phyloP scores from a whole-genome alignment of 2,329 filamentous ascomycete genomes.

The Colletotrichum sp. region DNA sequence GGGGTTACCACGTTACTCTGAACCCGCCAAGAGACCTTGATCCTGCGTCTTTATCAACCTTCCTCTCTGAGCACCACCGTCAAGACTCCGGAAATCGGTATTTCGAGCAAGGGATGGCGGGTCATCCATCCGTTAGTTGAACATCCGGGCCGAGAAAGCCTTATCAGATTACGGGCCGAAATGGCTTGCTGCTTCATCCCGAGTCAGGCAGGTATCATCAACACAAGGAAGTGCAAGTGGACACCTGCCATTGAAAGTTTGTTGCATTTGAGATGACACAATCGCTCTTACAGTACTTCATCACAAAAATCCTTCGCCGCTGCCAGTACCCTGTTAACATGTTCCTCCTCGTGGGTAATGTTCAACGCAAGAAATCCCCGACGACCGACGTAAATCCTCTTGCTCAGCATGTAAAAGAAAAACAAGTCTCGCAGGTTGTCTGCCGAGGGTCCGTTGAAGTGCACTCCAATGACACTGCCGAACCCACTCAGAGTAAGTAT shows the following conservation, averaged over 20 bases:
- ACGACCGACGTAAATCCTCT: conserved; percentile 13
- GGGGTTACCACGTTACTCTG: conserved; percentile 2
- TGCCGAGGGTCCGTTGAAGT: conserved; percentile 3
- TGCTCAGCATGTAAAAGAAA: conserved; percentile 16
- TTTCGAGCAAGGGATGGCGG: neutral
- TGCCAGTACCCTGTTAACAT: neutral
- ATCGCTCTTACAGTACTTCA: neutral
- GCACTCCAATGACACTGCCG: conserved; percentile 15
- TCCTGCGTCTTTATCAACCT: conserved; percentile 18
- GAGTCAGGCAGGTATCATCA: neutral
- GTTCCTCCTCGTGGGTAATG: conserved; percentile 15
- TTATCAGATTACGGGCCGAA: neutral
- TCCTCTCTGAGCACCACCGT: conserved; percentile 14
- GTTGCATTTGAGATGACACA: neutral
- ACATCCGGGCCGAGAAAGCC: neutral
- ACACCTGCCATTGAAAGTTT: neutral
- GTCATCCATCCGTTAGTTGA: fast-evolving
- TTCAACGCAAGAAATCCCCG: conserved; percentile 20
- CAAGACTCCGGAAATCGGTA: neutral
- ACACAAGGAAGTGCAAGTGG: neutral
- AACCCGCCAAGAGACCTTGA: neutral
- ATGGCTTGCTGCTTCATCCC: neutral
- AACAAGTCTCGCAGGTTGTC: conserved; percentile 1
- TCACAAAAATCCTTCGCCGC: neutral
- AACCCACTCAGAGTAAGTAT: conserved; percentile 7